Percentiles rank a stretch among this genome's conserved stretches.
Evolutionary conservation across 1,284 basidiomycete genomes (phyloP).

Genomic region (Melampsora americana): DNA sequence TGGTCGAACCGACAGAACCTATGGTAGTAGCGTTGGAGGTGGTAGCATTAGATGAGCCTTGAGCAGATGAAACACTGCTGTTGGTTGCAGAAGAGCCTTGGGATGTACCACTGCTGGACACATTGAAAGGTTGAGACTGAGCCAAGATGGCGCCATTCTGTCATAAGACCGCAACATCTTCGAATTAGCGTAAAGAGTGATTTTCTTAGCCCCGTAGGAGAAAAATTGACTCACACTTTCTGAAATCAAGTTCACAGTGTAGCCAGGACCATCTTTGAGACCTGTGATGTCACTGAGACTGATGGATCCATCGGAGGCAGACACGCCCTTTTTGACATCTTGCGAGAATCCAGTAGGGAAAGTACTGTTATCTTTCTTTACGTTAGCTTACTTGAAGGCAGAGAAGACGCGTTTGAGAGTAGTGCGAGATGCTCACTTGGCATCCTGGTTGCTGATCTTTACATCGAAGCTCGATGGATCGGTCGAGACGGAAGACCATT

Average conservation of each 20-base stretch:
- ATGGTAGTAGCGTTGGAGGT: no score
- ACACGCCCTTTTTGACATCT: background rate
- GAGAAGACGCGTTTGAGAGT: background rate
- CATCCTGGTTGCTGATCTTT: background rate
- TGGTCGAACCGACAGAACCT: no score
- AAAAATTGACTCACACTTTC: background rate
- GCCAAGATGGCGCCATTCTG: background rate
- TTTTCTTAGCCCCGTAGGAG: background rate
- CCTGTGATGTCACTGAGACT: background rate
- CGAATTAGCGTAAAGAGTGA: background rate
- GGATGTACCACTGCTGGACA: background rate
- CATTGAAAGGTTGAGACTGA: slow-evolving; percentile 8
- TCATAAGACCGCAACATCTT: background rate
- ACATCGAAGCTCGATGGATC: background rate
- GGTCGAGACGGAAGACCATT: background rate
- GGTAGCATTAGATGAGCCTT: no score
- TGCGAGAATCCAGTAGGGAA: background rate
- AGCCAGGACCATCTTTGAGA: background rate
- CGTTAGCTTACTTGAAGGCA: no score
- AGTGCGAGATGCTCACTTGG: background rate
- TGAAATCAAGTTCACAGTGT: background rate
- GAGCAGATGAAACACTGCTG: no score
- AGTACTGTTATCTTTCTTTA: background rate
- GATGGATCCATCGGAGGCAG: background rate
- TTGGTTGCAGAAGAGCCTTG: no score